Evolutionary conservation across 2,329 filamentous ascomycete species (phyloP), one percentile per base, ranked within the genome.

Genomic region (Pyrenophora teres): DNA sequence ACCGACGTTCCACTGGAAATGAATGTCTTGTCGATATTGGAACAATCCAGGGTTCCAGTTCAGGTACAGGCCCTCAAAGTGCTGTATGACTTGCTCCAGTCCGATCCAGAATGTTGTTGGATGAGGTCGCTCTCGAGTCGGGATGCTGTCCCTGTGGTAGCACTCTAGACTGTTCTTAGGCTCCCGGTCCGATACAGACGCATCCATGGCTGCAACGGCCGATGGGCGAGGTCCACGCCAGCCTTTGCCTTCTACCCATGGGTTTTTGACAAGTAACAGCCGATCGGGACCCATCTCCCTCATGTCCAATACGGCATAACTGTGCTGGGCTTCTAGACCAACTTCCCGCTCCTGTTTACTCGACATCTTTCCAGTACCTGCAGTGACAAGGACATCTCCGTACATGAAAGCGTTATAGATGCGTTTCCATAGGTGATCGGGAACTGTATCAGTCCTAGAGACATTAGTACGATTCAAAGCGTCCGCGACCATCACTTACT

Each of bases 31-130:
- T 7, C 92, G 86, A 68, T 89, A 78, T 1, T 79, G 78, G 74
- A 99, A 99, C 0, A 96, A 78, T 0, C 83, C 82, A 0, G 94
- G 92, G 60, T 96, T 97, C 94, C 94, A 99, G 74, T 97, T 99
- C 47, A 99, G 80, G 72, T 97, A 99, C 61, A 99, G 84, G 15
- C 92, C 96, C 70, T 97, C 92, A 58, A 97, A 99, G 68, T 96
- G 87, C 65, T 96, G 92, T 31, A 90, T 83, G 3, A 97, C 86
- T 59, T 92, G 89, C 62, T 96, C 89, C 23, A 94, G 85, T 19
- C 87, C 86, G 76, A 97, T 95, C 93, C 94, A 97, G 68, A 96
- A 95, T 0, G 88, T 90, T n/a, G 92, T 91, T 0, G 88, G 87
- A 23, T 76, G 68, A 6, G 76, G 67, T 32, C 74, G 64, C 19